Base-by-base conservation (phyloP, 495 filamentous ascomycete species). In the Alectoria sarmentosa region DNA sequence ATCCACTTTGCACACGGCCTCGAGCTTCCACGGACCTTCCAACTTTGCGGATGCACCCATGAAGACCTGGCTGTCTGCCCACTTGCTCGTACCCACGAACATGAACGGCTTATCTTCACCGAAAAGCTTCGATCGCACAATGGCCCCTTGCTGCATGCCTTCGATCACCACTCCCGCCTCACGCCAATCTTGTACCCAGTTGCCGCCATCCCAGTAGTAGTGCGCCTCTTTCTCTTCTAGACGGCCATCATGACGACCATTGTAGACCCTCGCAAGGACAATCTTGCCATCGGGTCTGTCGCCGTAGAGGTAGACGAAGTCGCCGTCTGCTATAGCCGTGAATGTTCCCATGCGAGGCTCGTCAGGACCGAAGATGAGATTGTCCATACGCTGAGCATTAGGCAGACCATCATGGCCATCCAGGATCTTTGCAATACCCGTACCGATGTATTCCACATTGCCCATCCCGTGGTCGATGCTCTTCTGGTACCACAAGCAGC, bases 21-120 rank as follows among this genome's bases (percentile, higher is more conserved):
- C 23, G 48, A 72, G 46, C 23, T 73, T 58, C 70, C 71, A 74
- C 21, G 73, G 73, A 15, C 73, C 71, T 42, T 72, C 52, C 46
- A 64, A 61, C 42, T 32, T 13, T 10, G 23, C 60, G 0, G 71
- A 62, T 15, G 58, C 38, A 13, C 69, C 69, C 28, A 74, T 65
- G 28, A 62, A 52, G 37, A 72, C 67, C 57, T 66, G 67, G 26
- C 58, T 67, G 52, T 73, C 71, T 19, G 21, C 68, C 55, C 54
- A 68, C 21, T 63, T 68, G 60, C 62, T 68, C 46, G 61, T 61
- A 7, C 73, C 73, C 46, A 74, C 60, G 41, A 74, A 73, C 19
- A 67, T 23, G 62, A 62, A 74, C n/a, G 61, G 54, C 13, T 54
- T 64, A 14, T 66, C 52, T 28, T 39, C n/a, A 34, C 70, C 71